Conservation (phyloP, 768 basidiomycete genomes). For the Pisolithus sp. region DNA sequence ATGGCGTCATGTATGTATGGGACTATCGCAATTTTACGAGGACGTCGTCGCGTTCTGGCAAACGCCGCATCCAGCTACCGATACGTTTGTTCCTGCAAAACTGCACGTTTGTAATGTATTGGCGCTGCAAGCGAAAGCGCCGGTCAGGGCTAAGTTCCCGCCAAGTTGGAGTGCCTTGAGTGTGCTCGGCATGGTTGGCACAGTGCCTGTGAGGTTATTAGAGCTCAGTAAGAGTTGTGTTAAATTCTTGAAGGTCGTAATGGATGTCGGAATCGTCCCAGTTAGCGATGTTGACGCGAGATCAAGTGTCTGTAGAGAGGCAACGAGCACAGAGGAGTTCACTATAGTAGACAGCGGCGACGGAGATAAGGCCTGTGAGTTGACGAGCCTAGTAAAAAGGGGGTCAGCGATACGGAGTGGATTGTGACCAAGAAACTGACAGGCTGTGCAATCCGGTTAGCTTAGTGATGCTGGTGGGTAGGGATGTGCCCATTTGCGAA, state of each 20-base stretch:
- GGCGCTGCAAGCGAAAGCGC: constrained; percentile 15
- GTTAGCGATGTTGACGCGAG: constrained; percentile 36
- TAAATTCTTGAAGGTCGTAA: constrained; percentile 31
- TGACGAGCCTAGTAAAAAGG: constrained; percentile 26
- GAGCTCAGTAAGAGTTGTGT: constrained; percentile 33
- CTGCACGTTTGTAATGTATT: constrained; percentile 14
- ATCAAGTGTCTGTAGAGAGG: constrained; percentile 32
- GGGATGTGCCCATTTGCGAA: constrained; percentile 29
- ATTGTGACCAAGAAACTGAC: constrained; percentile 21
- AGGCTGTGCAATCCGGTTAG: constrained; percentile 32
- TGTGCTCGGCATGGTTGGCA: constrained; percentile 31
- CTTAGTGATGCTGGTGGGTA: constrained; percentile 31
- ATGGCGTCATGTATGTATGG: not conserved
- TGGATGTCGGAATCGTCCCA: constrained; percentile 28
- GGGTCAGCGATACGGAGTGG: not conserved
- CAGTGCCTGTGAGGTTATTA: constrained; percentile 31
- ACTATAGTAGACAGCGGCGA: constrained; percentile 28
- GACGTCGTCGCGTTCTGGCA: constrained; percentile 14
- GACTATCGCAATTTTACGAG: not conserved
- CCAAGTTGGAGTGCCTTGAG: constrained; percentile 30
- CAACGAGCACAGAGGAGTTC: constrained; percentile 25
- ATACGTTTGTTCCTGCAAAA: constrained; percentile 17
- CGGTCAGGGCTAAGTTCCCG: constrained; percentile 33
- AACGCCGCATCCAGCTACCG: constrained; percentile 16
- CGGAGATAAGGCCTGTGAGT: constrained; percentile 28